A percentile compares a stretch with the other conserved stretches of the same genome.
These are phyloP conservation scores for Kernera saxatilis DNA, from an alignment of 345 rosid genomes.

Conservation along the genomic window DNA sequence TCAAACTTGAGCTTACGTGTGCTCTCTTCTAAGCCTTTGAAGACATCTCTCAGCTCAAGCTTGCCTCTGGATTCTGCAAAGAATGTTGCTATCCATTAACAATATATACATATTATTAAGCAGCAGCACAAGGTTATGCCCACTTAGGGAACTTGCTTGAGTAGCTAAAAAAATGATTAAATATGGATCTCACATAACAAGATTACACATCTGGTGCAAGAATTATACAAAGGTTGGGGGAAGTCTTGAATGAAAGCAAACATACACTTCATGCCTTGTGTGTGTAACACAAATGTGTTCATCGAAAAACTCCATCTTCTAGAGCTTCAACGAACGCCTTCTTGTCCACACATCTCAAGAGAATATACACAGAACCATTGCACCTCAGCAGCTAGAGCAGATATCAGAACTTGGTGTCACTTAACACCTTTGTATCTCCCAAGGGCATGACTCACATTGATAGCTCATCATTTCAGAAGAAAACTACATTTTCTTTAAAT, in stretches of 20 bases:
- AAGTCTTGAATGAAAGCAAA: conserved; percentile 22
- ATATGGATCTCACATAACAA: conserved; percentile 2
- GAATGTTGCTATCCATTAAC: conserved; percentile 12
- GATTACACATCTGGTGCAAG: conserved; percentile 18
- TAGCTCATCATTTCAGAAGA: not conserved
- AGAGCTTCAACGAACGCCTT: conserved; percentile 14
- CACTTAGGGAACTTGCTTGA: not conserved
- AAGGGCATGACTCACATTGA: conserved; percentile 25
- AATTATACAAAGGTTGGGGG: conserved; percentile 19
- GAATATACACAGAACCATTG: conserved; percentile 29
- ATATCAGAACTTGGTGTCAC: conserved; percentile 25
- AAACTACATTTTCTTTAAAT: conserved; percentile 2
- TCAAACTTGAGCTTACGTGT: not conserved
- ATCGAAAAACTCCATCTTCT: conserved; percentile 3
- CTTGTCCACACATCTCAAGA: conserved; percentile 27
- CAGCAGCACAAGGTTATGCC: not conserved
- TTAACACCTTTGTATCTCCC: conserved; percentile 8
- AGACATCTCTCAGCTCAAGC: conserved; percentile 5
- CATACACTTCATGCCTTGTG: conserved; percentile 25
- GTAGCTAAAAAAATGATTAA: not conserved
- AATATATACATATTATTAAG: not conserved
- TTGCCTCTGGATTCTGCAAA: conserved; percentile 23
- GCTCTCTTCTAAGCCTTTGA: not conserved
- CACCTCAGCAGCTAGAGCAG: conserved; percentile 33
- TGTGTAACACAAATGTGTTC: conserved; percentile 17